A percentile compares a stretch with the other conserved stretches of the same genome.
Evolutionary conservation across 106 monocot genomes (phyloP).

Genomic region (Platanthera guangdongensis): DNA sequence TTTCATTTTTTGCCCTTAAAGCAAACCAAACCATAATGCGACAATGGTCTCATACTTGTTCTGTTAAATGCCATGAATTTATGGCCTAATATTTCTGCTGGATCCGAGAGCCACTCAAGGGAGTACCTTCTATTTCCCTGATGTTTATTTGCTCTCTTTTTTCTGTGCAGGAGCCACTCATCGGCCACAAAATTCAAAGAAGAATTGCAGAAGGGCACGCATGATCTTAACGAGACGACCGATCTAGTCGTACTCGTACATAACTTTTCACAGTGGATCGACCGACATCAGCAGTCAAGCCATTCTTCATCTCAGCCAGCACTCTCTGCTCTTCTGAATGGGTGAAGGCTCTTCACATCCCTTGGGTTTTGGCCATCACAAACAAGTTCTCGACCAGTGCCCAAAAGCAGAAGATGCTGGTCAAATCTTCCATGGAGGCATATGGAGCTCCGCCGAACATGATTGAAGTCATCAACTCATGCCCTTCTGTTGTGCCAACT

Average conservation of each 20-base stretch:
- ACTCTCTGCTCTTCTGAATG: conserved; percentile 59
- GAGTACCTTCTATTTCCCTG: background rate
- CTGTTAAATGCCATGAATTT: background rate
- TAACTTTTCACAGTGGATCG: conserved; percentile 78
- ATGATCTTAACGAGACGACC: conserved; percentile 51
- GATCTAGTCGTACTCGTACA: conserved; percentile 86
- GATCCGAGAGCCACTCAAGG: background rate
- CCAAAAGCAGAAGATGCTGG: conserved; percentile 47
- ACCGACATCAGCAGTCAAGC: conserved; percentile 28
- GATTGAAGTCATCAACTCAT: conserved; percentile 64
- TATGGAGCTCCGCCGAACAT: conserved; percentile 51
- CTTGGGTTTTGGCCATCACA: conserved; percentile 85
- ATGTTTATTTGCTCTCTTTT: background rate
- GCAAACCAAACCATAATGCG: too few species aligned
- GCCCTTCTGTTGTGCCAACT: conserved; percentile 66
- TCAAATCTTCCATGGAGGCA: conserved; percentile 56
- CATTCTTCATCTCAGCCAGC: conserved; percentile 34
- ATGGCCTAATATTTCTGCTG: background rate
- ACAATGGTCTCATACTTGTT: too few species aligned
- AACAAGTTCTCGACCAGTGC: conserved; percentile 85
- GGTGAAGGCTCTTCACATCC: conserved; percentile 47
- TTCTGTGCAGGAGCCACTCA: conserved; percentile 38
- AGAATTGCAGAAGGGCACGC: conserved; percentile 52
- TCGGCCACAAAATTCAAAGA: conserved; percentile 49
- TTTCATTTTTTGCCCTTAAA: too few species aligned